Percentiles rank a stretch among this genome's conserved stretches.
These are phyloP conservation scores for Chrysosporium keratinophilum DNA, from an alignment of 2,329 filamentous ascomycete genomes.

Conservation along the genomic window DNA sequence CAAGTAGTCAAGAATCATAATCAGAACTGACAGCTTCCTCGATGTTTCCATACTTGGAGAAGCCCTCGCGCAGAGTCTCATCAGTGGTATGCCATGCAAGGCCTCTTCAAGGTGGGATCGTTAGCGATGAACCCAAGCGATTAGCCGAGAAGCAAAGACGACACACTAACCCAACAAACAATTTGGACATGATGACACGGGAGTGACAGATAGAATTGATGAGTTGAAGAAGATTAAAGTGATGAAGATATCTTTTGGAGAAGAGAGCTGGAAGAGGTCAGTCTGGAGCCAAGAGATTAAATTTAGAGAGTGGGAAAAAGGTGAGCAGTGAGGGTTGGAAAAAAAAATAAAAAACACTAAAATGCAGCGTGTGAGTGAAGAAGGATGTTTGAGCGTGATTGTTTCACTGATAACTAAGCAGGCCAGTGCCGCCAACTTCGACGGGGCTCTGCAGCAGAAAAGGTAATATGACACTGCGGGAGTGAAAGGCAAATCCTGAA, in stretches of 20 bases:
- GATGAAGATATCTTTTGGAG: slow-evolving; percentile 1
- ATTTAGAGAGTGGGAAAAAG: slow-evolving; percentile 5
- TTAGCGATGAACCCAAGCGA: slow-evolving; percentile 16
- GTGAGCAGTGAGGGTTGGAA: neutral
- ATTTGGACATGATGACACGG: slow-evolving; percentile 63
- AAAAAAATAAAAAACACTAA: slow-evolving; percentile 1
- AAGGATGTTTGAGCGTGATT: neutral
- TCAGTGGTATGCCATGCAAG: slow-evolving; percentile 98
- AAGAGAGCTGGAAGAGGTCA: slow-evolving; percentile 3
- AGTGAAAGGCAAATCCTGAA: neutral
- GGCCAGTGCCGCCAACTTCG: neutral
- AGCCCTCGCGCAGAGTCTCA: slow-evolving; percentile 72
- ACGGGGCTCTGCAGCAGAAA: neutral
- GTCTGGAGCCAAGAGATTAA: slow-evolving; percentile 3
- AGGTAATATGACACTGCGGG: neutral
- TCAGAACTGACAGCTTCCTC: slow-evolving; percentile 78
- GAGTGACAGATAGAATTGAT: slow-evolving; percentile 1
- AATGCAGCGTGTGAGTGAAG: neutral
- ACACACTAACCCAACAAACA: slow-evolving; percentile 81
- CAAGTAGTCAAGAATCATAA: slow-evolving; percentile 12
- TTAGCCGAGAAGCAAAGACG: slow-evolving; percentile 8
- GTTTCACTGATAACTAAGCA: slow-evolving; percentile 10
- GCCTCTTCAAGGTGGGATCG: slow-evolving; percentile 49
- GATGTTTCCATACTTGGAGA: slow-evolving; percentile 79
- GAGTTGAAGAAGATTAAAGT: neutral